phyloP scores from a whole-genome alignment of 306 rosid genomes.

The Cercis canadensis region DNA sequence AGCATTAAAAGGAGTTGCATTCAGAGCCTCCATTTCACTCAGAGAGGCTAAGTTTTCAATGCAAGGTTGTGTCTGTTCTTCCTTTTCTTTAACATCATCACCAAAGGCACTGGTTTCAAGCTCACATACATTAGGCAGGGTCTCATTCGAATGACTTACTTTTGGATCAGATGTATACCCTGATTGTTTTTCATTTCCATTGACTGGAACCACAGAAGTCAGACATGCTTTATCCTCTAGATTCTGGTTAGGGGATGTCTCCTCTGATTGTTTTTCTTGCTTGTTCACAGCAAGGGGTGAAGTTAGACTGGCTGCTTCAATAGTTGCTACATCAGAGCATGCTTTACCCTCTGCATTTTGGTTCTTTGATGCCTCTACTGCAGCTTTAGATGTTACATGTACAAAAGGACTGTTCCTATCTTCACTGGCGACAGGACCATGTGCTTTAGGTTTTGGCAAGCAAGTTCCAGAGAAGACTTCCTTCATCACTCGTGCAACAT shows the following conservation, averaged over 20 bases:
- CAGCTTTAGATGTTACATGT: constrained; percentile 48
- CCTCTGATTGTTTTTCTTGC: constrained; percentile 39
- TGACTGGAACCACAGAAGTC: constrained; percentile 36
- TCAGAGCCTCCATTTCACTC: constrained; percentile 41
- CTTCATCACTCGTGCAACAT: constrained; percentile 99
- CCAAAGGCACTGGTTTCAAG: constrained; percentile 36
- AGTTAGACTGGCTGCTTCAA: constrained; percentile 16
- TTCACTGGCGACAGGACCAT: constrained; percentile 61
- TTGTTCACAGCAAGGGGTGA: background rate
- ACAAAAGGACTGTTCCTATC: constrained; percentile 46
- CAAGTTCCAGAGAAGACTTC: constrained; percentile 94
- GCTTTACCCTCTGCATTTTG: constrained; percentile 45
- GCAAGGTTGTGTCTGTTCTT: constrained; percentile 40
- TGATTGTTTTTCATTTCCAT: constrained; percentile 42
- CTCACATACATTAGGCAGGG: constrained; percentile 33
- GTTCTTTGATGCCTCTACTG: constrained; percentile 42
- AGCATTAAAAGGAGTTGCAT: constrained; percentile 38
- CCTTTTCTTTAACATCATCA: constrained; percentile 44
- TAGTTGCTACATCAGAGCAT: constrained; percentile 34
- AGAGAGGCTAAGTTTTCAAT: constrained; percentile 32
- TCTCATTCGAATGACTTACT: constrained; percentile 40
- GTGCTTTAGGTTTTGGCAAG: constrained; percentile 63
- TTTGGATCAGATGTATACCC: constrained; percentile 34
- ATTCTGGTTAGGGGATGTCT: constrained; percentile 29
- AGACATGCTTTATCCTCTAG: constrained; percentile 33